These are phyloP conservation scores for Tritrichomonas foetus DNA, from an alignment of 208 protist genomes.

Conservation along the genomic window DNA sequence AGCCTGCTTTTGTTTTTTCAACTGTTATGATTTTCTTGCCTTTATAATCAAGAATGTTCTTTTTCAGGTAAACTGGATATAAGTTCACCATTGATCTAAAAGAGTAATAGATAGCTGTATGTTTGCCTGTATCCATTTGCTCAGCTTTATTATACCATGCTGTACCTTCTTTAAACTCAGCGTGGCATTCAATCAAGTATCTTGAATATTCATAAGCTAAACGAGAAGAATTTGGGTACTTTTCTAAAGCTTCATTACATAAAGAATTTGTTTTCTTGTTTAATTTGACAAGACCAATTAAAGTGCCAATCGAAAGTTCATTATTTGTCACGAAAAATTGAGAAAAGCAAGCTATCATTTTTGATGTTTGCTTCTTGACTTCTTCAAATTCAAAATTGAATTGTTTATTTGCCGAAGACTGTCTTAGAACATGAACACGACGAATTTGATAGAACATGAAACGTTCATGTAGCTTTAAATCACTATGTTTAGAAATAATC, in stretches of 20 bases:
- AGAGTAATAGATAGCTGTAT: neutral
- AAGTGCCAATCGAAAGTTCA: neutral
- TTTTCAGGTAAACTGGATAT: neutral
- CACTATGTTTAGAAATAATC: neutral
- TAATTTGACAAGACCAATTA: neutral
- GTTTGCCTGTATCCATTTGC: neutral
- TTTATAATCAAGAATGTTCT: conserved; percentile 1
- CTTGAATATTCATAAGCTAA: neutral
- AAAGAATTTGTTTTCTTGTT: neutral
- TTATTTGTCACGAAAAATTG: neutral
- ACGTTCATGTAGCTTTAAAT: neutral
- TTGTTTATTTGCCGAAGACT: neutral
- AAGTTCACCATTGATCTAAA: neutral
- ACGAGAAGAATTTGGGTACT: neutral
- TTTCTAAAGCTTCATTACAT: conserved; percentile 1
- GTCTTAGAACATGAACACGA: neutral
- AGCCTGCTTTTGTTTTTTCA: neutral
- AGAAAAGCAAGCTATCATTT: neutral
- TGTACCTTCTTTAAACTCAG: neutral
- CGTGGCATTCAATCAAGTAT: neutral
- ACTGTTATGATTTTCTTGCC: neutral
- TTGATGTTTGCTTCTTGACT: neutral
- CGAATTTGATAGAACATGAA: neutral
- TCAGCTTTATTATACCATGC: neutral
- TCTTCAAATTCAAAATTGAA: conserved; percentile 8